Percentiles rank a stretch among this genome's conserved stretches.
Evolutionary conservation across 352 stramenopile genomes (phyloP).

Genomic region (Pythium aphanidermatum): DNA sequence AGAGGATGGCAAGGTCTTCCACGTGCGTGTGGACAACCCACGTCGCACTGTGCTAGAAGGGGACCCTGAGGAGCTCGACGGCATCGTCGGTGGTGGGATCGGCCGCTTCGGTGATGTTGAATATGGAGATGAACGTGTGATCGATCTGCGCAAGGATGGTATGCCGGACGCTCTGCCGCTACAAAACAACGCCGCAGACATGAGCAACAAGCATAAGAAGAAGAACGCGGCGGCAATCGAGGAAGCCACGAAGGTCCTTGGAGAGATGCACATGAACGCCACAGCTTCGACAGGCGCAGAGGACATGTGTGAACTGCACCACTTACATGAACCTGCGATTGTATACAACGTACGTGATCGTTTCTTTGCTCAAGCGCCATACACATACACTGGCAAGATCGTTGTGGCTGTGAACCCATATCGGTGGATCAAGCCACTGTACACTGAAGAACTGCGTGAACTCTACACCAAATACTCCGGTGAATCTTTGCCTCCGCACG

Average conservation of each 20-base stretch:
- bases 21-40: slow-evolving; percentile 43
- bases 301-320: slow-evolving; percentile 80
- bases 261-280: slow-evolving; percentile 22
- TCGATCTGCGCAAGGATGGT: slow-evolving; percentile 63
- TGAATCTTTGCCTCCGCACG: slow-evolving; percentile 78
- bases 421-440: slow-evolving; percentile 82
- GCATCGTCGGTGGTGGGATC: slow-evolving; percentile 4
- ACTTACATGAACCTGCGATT: slow-evolving; percentile 89
- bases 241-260: slow-evolving; percentile 14
- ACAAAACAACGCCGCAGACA: slow-evolving; percentile 43
- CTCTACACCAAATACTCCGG: slow-evolving; percentile 63
- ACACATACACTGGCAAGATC: slow-evolving; percentile 97
- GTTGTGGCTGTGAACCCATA: slow-evolving; percentile 97
- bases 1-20: slow-evolving; percentile 48
- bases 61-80: slow-evolving; percentile 19
- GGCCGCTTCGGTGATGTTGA: slow-evolving; percentile 21
- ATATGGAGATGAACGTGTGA: slow-evolving; percentile 35
- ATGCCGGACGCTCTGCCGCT: slow-evolving; percentile 77
- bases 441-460: slow-evolving; percentile 68
- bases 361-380: slow-evolving; percentile 86
- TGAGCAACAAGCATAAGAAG: slow-evolving; percentile 19
- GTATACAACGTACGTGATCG: slow-evolving; percentile 89
- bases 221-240: slow-evolving; percentile 10
- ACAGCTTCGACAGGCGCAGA: slow-evolving; percentile 42
- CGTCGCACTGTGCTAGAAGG: slow-evolving; percentile 17